Percentiles rank a stretch among this genome's conserved stretches.
phyloP scores from a whole-genome alignment of 768 basidiomycete genomes.

The Lanmaoa pseudosensibilis region DNA sequence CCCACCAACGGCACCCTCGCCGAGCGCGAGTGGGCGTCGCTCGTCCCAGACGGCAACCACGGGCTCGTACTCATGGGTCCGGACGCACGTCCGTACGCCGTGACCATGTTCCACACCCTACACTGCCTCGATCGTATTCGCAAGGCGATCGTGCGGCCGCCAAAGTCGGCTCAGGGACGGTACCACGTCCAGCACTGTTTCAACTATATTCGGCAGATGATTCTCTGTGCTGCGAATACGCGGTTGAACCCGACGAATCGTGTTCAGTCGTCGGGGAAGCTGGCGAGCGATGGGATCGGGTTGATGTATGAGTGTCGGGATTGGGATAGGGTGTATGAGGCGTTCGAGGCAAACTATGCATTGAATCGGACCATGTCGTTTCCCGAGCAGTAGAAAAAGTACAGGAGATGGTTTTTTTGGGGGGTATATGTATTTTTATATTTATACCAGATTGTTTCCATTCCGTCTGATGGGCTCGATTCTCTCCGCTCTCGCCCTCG shows the following conservation, averaged over 20 bases:
- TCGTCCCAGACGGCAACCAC: slow-evolving; percentile 20
- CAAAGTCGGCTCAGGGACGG: background rate
- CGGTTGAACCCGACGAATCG: slow-evolving; percentile 29
- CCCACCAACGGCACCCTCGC: slow-evolving; percentile 23
- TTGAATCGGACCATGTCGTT: slow-evolving; percentile 22
- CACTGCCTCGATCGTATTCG: slow-evolving; percentile 42
- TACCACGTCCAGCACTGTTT: slow-evolving; percentile 36
- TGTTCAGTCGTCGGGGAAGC: slow-evolving; percentile 7
- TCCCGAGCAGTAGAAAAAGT: no score
- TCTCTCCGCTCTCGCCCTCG: background rate
- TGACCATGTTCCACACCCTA: slow-evolving; percentile 42
- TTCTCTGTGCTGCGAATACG: slow-evolving; percentile 37
- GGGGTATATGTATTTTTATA: background rate
- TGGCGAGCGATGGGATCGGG: slow-evolving; percentile 23
- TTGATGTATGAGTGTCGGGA: slow-evolving; percentile 23
- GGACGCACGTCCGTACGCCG: slow-evolving; percentile 31
- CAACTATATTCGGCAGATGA: slow-evolving; percentile 42
- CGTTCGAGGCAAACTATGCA: slow-evolving; percentile 20
- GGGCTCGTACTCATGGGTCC: slow-evolving; percentile 19
- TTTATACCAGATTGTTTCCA: background rate
- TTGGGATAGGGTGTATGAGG: slow-evolving; percentile 23
- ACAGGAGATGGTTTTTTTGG: no score
- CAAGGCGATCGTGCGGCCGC: slow-evolving; percentile 14
- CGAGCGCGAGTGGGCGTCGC: slow-evolving; percentile 26
- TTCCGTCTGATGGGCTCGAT: background rate